phyloP scores from a whole-genome alignment of 495 filamentous ascomycete genomes.

The Aspergillus hancockii region DNA sequence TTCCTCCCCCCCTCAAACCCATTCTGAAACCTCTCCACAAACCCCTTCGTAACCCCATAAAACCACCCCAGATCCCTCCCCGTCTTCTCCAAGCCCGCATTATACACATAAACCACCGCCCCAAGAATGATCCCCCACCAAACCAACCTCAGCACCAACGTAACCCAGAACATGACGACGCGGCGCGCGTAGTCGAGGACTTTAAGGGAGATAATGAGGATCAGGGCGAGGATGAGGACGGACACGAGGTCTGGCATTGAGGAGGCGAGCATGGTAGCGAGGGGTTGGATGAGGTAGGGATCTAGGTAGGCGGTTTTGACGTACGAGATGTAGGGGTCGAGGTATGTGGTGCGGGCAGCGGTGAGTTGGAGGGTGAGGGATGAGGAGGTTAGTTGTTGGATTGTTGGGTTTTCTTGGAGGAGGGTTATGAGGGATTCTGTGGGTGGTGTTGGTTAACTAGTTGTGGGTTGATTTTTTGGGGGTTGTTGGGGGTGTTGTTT shows the following conservation, averaged over 20 bases:
- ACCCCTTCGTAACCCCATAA: conserved; percentile 54
- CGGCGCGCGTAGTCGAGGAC: conserved; percentile 67
- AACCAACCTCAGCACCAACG: conserved; percentile 54
- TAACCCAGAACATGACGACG: conserved; percentile 73
- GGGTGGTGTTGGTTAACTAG: neutral
- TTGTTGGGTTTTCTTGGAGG: conserved; percentile 23
- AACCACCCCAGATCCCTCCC: conserved; percentile 59
- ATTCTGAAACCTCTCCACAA: conserved; percentile 52
- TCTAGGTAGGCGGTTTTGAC: conserved; percentile 41
- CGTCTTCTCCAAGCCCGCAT: conserved; percentile 62
- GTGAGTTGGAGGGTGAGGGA: conserved; percentile 14
- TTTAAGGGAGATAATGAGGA: conserved; percentile 63
- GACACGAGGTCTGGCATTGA: conserved; percentile 61
- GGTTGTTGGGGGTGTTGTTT: neutral
- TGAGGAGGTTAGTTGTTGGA: conserved; percentile 29
- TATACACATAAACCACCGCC: conserved; percentile 58
- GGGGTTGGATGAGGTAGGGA: conserved; percentile 42
- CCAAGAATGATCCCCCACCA: conserved; percentile 59
- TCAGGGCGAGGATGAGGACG: conserved; percentile 53
- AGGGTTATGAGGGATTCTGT: conserved; percentile 12
- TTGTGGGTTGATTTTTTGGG: no score
- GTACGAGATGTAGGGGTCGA: conserved; percentile 20
- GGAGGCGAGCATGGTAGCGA: conserved; percentile 50
- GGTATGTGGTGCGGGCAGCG: conserved; percentile 5
- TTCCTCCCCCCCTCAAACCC: conserved; percentile 20